phyloP scores from a whole-genome alignment of 192 early-diverging fungal genomes.

The Mortierella alpina region DNA sequence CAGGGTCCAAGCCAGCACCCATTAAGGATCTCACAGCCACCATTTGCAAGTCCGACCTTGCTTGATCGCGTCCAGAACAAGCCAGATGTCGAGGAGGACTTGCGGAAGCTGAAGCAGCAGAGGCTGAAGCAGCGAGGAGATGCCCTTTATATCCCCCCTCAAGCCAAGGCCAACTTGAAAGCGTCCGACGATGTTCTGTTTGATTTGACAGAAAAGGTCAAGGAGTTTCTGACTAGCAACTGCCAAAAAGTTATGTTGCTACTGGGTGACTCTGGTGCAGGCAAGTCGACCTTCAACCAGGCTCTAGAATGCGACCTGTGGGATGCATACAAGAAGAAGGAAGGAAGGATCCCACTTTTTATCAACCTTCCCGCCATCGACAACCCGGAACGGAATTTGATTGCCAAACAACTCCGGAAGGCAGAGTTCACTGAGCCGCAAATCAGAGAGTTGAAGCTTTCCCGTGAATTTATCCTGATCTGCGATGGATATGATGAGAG shows the following conservation, averaged over 20 bases:
- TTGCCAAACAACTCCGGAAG: conserved; percentile 14
- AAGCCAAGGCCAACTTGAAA: not conserved
- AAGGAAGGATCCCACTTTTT: not conserved
- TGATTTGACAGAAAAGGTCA: not conserved
- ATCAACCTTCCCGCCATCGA: conserved; percentile 12
- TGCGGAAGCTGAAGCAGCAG: conserved; percentile 8
- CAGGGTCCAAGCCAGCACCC: conserved; percentile 9
- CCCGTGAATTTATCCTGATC: conserved; percentile 6
- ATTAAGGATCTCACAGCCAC: conserved; percentile 8
- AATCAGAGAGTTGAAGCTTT: conserved; percentile 9
- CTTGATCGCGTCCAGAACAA: conserved; percentile 18
- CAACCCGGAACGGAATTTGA: conserved; percentile 7
- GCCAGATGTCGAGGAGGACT: conserved; percentile 10
- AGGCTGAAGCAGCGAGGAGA: conserved; percentile 7
- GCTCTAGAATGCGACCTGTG: not conserved
- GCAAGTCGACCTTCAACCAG: not conserved
- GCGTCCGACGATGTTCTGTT: not conserved
- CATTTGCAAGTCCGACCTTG: conserved; percentile 1
- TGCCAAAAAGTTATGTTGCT: not conserved
- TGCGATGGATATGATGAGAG: conserved; percentile 14
- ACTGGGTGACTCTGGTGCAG: conserved; percentile 1
- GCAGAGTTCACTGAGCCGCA: conserved; percentile 3
- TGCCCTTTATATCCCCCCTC: not conserved
- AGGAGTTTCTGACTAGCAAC: not conserved
- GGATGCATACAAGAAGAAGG: not conserved